Conservation (phyloP, 2,329 filamentous ascomycete species). For the Ilyonectria sp. region DNA sequence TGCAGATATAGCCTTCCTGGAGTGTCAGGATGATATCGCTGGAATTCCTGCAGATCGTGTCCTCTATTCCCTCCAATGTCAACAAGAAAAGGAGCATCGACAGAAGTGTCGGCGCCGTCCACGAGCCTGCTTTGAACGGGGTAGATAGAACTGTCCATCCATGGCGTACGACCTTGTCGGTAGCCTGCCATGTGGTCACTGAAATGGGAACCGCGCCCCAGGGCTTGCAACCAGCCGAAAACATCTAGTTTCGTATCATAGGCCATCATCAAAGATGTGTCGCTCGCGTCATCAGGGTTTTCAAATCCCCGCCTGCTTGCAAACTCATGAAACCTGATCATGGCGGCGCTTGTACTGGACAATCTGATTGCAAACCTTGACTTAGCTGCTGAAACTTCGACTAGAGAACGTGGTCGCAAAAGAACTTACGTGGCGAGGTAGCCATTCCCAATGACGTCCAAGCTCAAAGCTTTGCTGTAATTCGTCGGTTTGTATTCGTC, state of each 20-base stretch:
- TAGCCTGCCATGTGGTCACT: constrained; percentile 43
- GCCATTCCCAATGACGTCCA: constrained; percentile 49
- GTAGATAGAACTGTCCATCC: constrained; percentile 48
- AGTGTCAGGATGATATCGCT: constrained; percentile 30
- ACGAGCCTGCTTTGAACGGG: constrained; percentile 46
- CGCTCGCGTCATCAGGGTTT: too few species aligned
- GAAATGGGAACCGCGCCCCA: too few species aligned
- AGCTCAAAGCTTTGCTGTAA: constrained; percentile 51
- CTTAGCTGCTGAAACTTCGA: not conserved
- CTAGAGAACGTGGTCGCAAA: not conserved
- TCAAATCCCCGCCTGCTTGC: too few species aligned
- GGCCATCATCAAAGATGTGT: not conserved
- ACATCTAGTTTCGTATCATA: not conserved
- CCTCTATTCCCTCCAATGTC: constrained; percentile 52
- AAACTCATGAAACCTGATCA: too few species aligned
- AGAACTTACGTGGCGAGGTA: constrained; percentile 47
- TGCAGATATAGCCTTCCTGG: constrained; percentile 38
- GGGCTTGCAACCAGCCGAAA: too few species aligned
- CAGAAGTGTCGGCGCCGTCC: constrained; percentile 32
- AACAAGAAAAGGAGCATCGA: constrained; percentile 45
- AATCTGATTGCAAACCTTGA: too few species aligned
- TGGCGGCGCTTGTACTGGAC: too few species aligned
- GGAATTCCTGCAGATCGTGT: constrained; percentile 50
- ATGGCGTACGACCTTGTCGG: constrained; percentile 46
- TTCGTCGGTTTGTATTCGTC: constrained; percentile 55